Percentiles rank a stretch among this genome's conserved stretches.
Conservation (phyloP, 345 rosid genomes). For the Reutealis trisperma region DNA sequence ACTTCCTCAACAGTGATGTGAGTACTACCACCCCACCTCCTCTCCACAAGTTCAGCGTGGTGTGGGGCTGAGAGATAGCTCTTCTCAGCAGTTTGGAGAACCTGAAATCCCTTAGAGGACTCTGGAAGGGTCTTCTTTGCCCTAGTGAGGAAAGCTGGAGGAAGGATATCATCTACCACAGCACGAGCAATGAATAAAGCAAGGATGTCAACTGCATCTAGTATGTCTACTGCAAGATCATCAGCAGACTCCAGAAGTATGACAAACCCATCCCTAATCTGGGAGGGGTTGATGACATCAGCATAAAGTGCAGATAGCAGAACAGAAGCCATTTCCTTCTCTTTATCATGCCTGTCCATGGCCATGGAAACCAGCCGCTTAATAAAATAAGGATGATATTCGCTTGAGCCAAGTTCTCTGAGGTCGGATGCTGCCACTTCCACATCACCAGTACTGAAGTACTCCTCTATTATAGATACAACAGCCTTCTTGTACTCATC, state of each 20-base stretch:
- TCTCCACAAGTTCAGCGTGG: slow-evolving; percentile 96
- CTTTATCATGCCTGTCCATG: slow-evolving; percentile 98
- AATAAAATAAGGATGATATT: slow-evolving; percentile 86
- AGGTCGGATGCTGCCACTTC: slow-evolving; percentile 91
- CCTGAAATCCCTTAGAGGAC: slow-evolving; percentile 80
- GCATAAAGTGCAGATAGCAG: slow-evolving; percentile 88
- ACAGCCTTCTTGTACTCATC: slow-evolving; percentile 95
- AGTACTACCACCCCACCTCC: slow-evolving; percentile 98
- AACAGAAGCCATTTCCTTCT: slow-evolving; percentile 99
- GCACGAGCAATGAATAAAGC: slow-evolving; percentile 95
- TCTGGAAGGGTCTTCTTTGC: slow-evolving; percentile 77
- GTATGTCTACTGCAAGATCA: slow-evolving; percentile 91
- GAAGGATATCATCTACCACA: slow-evolving; percentile 94
- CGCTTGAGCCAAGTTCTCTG: slow-evolving; percentile 86
- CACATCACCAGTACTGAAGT: slow-evolving; percentile 89
- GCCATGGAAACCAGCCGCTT: slow-evolving; percentile 96
- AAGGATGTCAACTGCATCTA: slow-evolving; percentile 85
- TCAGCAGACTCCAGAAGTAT: slow-evolving; percentile 95
- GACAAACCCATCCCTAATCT: slow-evolving; percentile 91
- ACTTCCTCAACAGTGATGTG: slow-evolving; percentile 90
- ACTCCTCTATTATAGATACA: slow-evolving; percentile 79
- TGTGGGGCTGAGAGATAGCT: slow-evolving; percentile 99
- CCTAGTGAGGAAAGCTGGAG: slow-evolving; percentile 81
- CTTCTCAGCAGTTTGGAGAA: slow-evolving; percentile 82
- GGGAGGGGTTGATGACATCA: slow-evolving; percentile 84